Evolutionary conservation across 768 basidiomycete species (phyloP).

Genomic region (Omphalotus guepiniiformis): DNA sequence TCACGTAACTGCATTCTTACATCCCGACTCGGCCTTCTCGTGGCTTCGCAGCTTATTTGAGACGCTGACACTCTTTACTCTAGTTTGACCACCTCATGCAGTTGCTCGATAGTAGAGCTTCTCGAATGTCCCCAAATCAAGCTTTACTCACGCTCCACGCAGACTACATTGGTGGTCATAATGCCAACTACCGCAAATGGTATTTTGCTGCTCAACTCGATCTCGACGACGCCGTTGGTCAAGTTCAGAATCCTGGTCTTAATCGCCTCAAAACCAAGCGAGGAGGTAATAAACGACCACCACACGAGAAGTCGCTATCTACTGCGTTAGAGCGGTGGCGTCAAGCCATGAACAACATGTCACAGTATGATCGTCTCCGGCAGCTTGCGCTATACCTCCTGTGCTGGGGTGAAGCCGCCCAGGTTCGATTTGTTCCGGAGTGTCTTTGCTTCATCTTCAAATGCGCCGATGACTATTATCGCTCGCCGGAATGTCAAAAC

Average conservation of each 20-base stretch:
- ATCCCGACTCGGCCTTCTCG: background rate
- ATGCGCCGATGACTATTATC: constrained; percentile 99
- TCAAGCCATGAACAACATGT: constrained; percentile 98
- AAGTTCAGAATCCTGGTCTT: constrained; percentile 87
- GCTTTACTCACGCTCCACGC: constrained; percentile 94
- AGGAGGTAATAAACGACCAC: constrained; percentile 42
- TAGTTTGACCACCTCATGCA: constrained; percentile 99
- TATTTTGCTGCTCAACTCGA: constrained; percentile 99
- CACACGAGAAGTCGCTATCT: constrained; percentile 63
- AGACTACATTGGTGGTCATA: constrained; percentile 97
- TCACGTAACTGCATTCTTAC: background rate
- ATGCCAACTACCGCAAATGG: constrained; percentile 99
- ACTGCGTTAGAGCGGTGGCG: constrained; percentile 91
- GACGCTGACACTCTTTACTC: constrained; percentile 13
- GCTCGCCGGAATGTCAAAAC: constrained; percentile 96
- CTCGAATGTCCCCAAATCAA: constrained; percentile 95
- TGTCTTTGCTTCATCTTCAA: constrained; percentile 99
- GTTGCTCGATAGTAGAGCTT: constrained; percentile 91
- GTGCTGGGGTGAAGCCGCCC: constrained; percentile 98
- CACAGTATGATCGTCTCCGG: constrained; percentile 92
- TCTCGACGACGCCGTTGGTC: constrained; percentile 94
- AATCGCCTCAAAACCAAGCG: constrained; percentile 74
- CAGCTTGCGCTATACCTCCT: constrained; percentile 95
- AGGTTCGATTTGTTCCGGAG: constrained; percentile 95
- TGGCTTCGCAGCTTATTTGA: constrained; percentile 7